Percentiles rank a stretch among this genome's conserved stretches.
These are phyloP conservation scores for Candida morakotiae DNA, from an alignment of 805 yeast species.

Conservation along the genomic window DNA sequence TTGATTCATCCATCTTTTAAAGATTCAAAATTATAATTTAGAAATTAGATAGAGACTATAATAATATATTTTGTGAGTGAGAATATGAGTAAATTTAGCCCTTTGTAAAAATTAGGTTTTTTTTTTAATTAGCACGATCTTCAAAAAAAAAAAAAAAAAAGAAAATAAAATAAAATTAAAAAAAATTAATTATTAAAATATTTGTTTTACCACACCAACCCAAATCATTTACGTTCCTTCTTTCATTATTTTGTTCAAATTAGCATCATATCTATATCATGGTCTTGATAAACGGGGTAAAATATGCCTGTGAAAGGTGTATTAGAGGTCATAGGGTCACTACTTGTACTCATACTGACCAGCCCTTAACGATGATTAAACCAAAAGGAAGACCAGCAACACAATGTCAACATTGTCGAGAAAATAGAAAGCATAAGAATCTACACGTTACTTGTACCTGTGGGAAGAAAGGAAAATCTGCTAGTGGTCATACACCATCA, in stretches of 20 bases:
- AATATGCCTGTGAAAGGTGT: slow-evolving; percentile 95
- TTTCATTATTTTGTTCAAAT: background rate
- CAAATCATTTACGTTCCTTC: no score
- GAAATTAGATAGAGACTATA: background rate
- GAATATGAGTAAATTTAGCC: background rate
- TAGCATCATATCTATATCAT: slow-evolving; percentile 28
- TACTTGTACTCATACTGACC: slow-evolving; percentile 87
- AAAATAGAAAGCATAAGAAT: slow-evolving; percentile 62
- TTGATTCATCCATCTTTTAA: slow-evolving; percentile 52
- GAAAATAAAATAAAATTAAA: no score
- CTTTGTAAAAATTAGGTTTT: background rate
- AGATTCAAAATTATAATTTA: slow-evolving; percentile 16
- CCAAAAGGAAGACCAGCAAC: slow-evolving; percentile 96
- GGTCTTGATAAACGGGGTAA: slow-evolving; percentile 90
- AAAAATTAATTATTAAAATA: no score
- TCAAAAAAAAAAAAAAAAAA: no score
- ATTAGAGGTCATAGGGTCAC: slow-evolving; percentile 96
- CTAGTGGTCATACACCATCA: slow-evolving; percentile 32
- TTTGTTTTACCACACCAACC: no score
- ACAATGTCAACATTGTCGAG: slow-evolving; percentile 84
- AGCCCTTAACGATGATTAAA: slow-evolving; percentile 86
- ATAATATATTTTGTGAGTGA: no score
- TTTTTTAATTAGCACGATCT: no score
- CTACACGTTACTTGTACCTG: slow-evolving; percentile 71
- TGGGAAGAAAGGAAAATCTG: slow-evolving; percentile 47